These are phyloP conservation scores for Podaxis pistillaris DNA, from an alignment of 768 basidiomycete species.

Conservation along the genomic window DNA sequence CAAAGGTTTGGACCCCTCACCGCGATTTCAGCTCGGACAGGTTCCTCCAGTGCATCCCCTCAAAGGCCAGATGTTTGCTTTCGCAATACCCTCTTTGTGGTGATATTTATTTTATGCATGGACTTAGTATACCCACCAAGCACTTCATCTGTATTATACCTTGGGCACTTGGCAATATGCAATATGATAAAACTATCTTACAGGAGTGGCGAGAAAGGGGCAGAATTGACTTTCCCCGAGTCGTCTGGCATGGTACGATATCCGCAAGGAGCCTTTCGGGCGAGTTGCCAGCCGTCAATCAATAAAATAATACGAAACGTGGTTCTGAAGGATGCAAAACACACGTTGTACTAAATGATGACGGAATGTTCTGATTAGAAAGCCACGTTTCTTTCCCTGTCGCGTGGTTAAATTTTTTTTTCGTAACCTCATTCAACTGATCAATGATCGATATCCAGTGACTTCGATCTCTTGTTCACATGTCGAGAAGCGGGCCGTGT, in stretches of 20 bases:
- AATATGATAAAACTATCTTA: neutral
- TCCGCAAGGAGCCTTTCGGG: neutral
- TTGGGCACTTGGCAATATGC: neutral
- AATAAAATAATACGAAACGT: neutral
- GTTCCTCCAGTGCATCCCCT: constrained; percentile 39
- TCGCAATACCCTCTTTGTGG: constrained; percentile 61
- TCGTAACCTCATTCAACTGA: neutral
- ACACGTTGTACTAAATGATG: neutral
- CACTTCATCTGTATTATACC: neutral
- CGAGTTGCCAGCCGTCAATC: neutral
- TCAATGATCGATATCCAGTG: neutral
- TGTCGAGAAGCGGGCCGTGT: neutral
- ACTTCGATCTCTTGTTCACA: neutral
- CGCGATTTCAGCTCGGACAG: constrained; percentile 34
- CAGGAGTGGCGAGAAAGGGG: neutral
- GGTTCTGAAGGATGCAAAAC: neutral
- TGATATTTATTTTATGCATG: constrained; percentile 32
- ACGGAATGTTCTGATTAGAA: constrained; percentile 15
- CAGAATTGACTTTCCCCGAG: neutral
- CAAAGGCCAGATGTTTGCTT: constrained; percentile 64
- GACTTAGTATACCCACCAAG: neutral
- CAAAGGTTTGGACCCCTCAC: constrained; percentile 38
- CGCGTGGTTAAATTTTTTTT: neutral
- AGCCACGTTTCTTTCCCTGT: constrained; percentile 8
- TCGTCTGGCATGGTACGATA: neutral